Evolutionary conservation across 192 early-diverging fungal species (phyloP), one percentile per base, ranked within the genome.

Genomic region (Backusella sp.): DNA sequence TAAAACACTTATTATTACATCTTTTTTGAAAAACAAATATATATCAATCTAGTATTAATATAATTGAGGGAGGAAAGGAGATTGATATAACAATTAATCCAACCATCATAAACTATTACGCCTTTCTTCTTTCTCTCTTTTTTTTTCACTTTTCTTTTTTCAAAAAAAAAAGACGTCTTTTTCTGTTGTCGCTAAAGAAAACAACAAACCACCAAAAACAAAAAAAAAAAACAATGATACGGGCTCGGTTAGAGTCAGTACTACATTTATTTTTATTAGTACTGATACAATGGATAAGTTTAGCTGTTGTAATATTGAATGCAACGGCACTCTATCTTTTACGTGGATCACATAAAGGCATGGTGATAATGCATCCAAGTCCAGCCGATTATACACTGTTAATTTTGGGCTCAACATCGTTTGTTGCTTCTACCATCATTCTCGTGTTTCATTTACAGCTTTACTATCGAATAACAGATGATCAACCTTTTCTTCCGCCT

Each of bases 231-330:
- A 49, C 42, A 17, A 71, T 71, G 70, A 49, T 41, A 71, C 41
- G 70, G 44, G 70, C 70, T 49, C 39, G 70, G 42, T 44, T 44
- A 71, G 70, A 71, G 44, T 71, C 70, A 49, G 70, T 44, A 71
- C 42, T 71, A 14, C 70, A 71, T 39, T 28, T 71, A 49, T 23
- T 41, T 28, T 49, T 71, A 28, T 28, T 71, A 71, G 70, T 71
- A 17, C 17, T 71, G 42, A 44, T 71, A 26, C 70, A 71, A 71
- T 71, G 70, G 70, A 46, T 71, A 26, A 71, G 70, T 44, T 23
- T 71, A 30, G 70, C 70, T 49, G 70, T 71, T 49, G 70, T 71
- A 17, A 71, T 71, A 42, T 49, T 71, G 30, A 71, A 71, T 71
- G 70, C 42, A 44, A 71, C 70, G 3, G 70, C 70, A 17, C 39